A percentile compares a stretch with the other conserved stretches of the same genome.
These are phyloP conservation scores for Avena sativa DNA, from an alignment of 176 grass and related monocot species.

Conservation along the genomic window DNA sequence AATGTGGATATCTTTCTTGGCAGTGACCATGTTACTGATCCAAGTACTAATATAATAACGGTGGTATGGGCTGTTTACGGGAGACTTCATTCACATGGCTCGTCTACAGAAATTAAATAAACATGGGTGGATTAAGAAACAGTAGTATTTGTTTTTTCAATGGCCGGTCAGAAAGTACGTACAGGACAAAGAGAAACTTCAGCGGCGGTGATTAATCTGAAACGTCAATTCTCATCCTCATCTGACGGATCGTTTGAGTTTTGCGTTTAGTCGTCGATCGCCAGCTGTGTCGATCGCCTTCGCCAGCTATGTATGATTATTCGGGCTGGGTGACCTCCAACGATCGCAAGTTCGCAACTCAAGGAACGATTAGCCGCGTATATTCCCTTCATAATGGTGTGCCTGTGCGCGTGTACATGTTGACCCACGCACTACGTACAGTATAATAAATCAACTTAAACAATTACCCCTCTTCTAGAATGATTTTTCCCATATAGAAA, in stretches of 20 bases:
- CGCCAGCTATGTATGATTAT: slow-evolving; percentile 20
- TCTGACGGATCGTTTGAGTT: neutral
- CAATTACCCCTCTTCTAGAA: neutral
- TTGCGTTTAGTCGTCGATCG: neutral
- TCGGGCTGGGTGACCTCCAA: neutral
- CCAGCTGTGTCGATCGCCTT: neutral
- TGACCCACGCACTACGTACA: neutral
- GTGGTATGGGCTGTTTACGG: neutral
- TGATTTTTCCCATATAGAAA: neutral
- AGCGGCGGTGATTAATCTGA: neutral
- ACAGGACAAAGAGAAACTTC: neutral
- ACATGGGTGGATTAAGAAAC: neutral
- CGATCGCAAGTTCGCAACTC: slow-evolving; percentile 38
- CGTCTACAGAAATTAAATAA: neutral
- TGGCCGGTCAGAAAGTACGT: neutral
- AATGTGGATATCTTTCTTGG: no score
- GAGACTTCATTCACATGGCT: neutral
- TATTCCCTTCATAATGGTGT: neutral
- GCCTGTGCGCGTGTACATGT: neutral
- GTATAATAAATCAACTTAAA: slow-evolving; percentile 3
- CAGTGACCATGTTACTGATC: neutral
- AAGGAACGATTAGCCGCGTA: slow-evolving; percentile 29
- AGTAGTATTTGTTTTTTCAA: neutral
- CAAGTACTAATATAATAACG: neutral
- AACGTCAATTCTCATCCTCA: neutral